Base-by-base conservation (phyloP, 345 rosid genomes). In the Eutrema japonicum region DNA sequence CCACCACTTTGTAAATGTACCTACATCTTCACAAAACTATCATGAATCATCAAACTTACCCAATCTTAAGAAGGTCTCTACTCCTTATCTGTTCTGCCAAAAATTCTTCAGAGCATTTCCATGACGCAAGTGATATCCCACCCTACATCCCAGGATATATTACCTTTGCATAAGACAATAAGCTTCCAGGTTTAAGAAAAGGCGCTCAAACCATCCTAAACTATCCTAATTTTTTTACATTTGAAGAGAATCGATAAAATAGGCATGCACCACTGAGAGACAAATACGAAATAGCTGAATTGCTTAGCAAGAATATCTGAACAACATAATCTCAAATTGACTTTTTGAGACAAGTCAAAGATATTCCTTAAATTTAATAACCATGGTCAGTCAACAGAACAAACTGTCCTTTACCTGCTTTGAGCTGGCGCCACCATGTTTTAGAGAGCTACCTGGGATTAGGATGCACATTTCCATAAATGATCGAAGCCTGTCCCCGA, bases 61-160 rank as follows among this genome's bases (percentile, higher is more conserved):
- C 98, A 10, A 88, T 68, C 74, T 88, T 85, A 67, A 94, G 86
- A 70, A 93, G 95, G 84, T 94, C 98, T 80, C 98, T 83, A 63
- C 88, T 83, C 89, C 80, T 91, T 84, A 91, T 87, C 81, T 89
- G 91, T 58, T 68, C 78, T 27, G 89, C 80, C 40, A 94, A 87
- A 67, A 85, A 91, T 48, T 91, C 97, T 79, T 94, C 98, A 2
- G 96, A 89, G 85, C 97, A 94, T 83, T 88, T 91, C 98, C 98
- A 94, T 16, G 96, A 83, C 73, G 97, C 97, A 33, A 91, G 96
- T 47, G 94, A 88, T 60, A 78, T 79, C 78, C 87, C 86, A 79
- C 79, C 89, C 96, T 90, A 59, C 56, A 77, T 66, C 69, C 45
- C 18, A 76, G 22, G 10, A 66, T 58, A 54, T 40, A 54, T 33